A percentile compares a stretch with the other conserved stretches of the same genome.
Conservation (phyloP, 306 rosid genomes). For the Gillenia trifoliata region DNA sequence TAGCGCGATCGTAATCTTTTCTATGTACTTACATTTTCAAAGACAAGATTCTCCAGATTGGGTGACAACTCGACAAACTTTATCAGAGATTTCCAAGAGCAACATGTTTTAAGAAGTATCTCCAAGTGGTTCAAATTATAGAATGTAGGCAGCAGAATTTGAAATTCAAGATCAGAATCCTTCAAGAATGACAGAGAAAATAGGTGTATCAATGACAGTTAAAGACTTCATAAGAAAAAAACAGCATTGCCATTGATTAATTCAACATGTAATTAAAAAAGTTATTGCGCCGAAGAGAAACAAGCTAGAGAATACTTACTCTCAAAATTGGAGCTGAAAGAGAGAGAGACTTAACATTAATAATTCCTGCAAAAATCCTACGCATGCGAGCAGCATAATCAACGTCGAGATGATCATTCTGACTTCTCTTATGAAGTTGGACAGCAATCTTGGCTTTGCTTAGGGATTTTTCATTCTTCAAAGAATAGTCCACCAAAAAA, state of each 20-base stretch:
- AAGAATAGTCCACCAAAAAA: too few relatives aligned
- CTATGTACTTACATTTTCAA: neutral
- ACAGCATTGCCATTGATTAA: too few relatives aligned
- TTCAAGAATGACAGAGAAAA: neutral
- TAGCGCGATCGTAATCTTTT: neutral
- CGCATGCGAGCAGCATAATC: neutral
- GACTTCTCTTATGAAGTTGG: too few relatives aligned
- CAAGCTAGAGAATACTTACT: neutral
- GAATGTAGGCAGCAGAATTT: neutral
- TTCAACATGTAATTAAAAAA: neutral
- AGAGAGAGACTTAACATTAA: neutral
- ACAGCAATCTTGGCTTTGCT: too few relatives aligned
- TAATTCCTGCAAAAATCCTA: neutral
- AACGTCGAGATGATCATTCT: too few relatives aligned
- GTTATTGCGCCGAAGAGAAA: neutral
- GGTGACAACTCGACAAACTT: neutral
- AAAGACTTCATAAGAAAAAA: neutral
- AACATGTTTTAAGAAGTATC: neutral
- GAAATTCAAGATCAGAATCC: neutral
- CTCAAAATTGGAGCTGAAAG: slow-evolving; percentile 3
- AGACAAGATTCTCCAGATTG: neutral
- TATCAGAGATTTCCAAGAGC: neutral
- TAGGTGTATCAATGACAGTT: neutral
- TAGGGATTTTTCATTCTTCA: too few relatives aligned
- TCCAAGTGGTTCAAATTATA: neutral